These are phyloP conservation scores for Harringtonia aguacate DNA, from an alignment of 2,329 filamentous ascomycete species.

Conservation along the genomic window DNA sequence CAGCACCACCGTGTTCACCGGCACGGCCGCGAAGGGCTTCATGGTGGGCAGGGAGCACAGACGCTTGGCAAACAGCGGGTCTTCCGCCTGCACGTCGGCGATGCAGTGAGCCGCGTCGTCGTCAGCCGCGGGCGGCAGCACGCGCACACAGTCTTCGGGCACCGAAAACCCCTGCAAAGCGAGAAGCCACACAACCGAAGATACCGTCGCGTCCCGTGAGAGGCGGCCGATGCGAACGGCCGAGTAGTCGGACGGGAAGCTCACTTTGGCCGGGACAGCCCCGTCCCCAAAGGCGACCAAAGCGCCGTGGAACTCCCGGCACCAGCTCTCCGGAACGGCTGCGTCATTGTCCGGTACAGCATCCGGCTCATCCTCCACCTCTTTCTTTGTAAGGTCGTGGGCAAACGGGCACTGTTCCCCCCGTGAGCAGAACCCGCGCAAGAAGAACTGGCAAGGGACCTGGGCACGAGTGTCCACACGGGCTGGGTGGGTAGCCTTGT, in stretches of 20 bases:
- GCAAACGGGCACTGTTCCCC: background rate
- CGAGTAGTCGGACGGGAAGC: constrained; percentile 24
- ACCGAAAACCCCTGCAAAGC: background rate
- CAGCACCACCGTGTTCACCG: background rate
- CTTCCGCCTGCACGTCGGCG: constrained; percentile 17
- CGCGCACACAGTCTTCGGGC: background rate
- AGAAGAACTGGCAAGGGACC: background rate
- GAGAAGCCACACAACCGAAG: constrained; percentile 14
- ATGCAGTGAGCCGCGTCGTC: constrained; percentile 1
- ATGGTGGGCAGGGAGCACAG: constrained; percentile 8
- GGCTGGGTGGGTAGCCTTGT: too few relatives aligned
- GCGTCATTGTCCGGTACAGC: background rate
- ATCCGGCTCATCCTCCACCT: background rate
- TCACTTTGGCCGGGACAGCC: constrained; percentile 16
- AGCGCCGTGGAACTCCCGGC: constrained; percentile 15
- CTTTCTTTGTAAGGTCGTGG: background rate
- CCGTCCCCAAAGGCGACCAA: constrained; percentile 22
- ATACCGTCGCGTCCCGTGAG: constrained; percentile 10
- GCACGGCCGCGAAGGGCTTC: background rate
- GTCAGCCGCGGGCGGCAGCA: background rate
- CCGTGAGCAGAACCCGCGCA: background rate
- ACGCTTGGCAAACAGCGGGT: constrained; percentile 16
- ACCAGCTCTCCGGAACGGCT: constrained; percentile 7
- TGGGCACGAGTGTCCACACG: background rate
- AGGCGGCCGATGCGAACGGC: constrained; percentile 21